phyloP scores from a whole-genome alignment of 2,329 filamentous ascomycete species.

The Aspergillus thermomutatus region DNA sequence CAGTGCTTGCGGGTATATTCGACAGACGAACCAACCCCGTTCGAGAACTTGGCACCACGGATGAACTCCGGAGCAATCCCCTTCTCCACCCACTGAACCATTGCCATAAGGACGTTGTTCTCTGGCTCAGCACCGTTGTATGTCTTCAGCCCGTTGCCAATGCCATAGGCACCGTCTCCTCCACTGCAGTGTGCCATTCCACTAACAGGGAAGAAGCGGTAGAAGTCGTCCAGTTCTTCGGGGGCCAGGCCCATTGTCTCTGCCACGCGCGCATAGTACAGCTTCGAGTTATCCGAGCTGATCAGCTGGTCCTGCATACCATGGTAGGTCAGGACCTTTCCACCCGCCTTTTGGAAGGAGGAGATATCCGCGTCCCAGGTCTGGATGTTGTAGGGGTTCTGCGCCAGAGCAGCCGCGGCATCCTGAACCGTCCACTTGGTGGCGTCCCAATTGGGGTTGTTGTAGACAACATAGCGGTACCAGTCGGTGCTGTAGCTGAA shows the following conservation, averaged over 20 bases:
- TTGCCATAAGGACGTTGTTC: slow-evolving; percentile 48
- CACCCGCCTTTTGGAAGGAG: slow-evolving; percentile 42
- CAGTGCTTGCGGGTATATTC: slow-evolving; percentile 49
- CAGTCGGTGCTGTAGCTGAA: slow-evolving; percentile 41
- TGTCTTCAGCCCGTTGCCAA: slow-evolving; percentile 31
- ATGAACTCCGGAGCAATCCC: slow-evolving; percentile 38
- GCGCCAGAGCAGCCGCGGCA: slow-evolving; percentile 32
- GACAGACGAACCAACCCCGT: slow-evolving; percentile 37
- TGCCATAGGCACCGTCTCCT: slow-evolving; percentile 43
- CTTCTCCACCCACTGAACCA: slow-evolving; percentile 51
- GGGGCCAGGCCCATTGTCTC: slow-evolving; percentile 34
- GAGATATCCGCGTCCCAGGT: slow-evolving; percentile 49
- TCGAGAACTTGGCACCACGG: slow-evolving; percentile 45
- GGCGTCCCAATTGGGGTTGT: slow-evolving; percentile 38
- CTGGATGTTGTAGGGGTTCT: slow-evolving; percentile 49
- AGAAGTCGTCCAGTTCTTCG: slow-evolving; percentile 37
- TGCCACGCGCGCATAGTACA: slow-evolving; percentile 49
- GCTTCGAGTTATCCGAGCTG: slow-evolving; percentile 49
- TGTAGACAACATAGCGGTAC: slow-evolving; percentile 45
- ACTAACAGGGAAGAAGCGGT: slow-evolving; percentile 52
- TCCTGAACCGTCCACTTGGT: slow-evolving; percentile 38
- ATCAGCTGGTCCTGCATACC: slow-evolving; percentile 50
- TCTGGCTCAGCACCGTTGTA: slow-evolving; percentile 28
- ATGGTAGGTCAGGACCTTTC: slow-evolving; percentile 43
- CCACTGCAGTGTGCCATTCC: slow-evolving; percentile 52